A percentile compares a stretch with the other conserved stretches of the same genome.
phyloP scores from a whole-genome alignment of 2,329 filamentous ascomycete species.

The Chaetomium strumarium region DNA sequence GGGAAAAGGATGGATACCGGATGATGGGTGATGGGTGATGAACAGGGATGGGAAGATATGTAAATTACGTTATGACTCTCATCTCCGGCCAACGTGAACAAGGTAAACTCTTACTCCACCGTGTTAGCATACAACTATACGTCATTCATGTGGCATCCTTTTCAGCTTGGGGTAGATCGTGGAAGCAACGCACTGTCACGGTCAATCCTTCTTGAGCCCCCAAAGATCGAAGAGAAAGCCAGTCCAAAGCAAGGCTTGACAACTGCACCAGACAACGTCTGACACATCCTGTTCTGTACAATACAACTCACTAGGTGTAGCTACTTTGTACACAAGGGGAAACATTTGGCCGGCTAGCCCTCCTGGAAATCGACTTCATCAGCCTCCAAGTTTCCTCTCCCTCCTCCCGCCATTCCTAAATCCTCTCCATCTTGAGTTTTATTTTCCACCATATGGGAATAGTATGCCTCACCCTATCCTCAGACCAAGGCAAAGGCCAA shows the following conservation, averaged over 20 bases:
- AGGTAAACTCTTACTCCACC: not conserved
- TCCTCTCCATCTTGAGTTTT: not conserved
- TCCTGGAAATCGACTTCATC: not conserved
- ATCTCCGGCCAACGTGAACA: not conserved
- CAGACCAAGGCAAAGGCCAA: not conserved
- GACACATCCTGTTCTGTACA: too few relatives aligned
- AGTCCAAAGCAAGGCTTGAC: too few relatives aligned
- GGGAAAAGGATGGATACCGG: not conserved
- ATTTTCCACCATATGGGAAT: not conserved
- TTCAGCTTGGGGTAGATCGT: too few relatives aligned
- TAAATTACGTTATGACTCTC: constrained; percentile 8
- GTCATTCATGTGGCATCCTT: not conserved
- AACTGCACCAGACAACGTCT: too few relatives aligned
- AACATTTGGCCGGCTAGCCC: not conserved
- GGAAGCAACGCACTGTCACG: too few relatives aligned
- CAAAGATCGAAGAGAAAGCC: too few relatives aligned
- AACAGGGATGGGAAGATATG: constrained; percentile 1
- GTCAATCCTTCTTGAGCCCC: too few relatives aligned
- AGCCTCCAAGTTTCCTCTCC: not conserved
- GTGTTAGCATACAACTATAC: not conserved
- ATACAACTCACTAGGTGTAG: too few relatives aligned
- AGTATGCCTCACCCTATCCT: not conserved
- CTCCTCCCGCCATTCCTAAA: not conserved
- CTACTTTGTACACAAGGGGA: too few relatives aligned
- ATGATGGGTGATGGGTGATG: not conserved